Conservation (phyloP, 495 filamentous ascomycete genomes). For the Cryomyces antarcticus region DNA sequence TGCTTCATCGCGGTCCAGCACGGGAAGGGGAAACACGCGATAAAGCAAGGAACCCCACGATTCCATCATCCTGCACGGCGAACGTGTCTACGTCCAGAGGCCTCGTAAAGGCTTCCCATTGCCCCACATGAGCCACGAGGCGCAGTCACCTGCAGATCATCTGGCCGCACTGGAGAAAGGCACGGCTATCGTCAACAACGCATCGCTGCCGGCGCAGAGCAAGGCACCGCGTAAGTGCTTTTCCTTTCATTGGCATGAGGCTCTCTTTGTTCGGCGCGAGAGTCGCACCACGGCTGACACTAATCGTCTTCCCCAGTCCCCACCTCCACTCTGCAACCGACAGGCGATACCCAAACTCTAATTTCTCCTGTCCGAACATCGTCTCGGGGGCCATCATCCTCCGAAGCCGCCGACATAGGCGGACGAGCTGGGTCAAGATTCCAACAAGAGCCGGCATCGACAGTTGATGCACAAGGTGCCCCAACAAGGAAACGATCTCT, state of each 20-base stretch:
- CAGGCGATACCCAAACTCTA: not conserved
- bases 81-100: no score
- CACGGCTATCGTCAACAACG: constrained; percentile 8
- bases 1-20: no score
- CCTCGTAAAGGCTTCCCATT: constrained; percentile 3
- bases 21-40: no score
- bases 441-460: constrained; percentile 1
- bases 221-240: constrained; percentile 6
- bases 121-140: constrained; percentile 31
- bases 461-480: constrained; percentile 2
- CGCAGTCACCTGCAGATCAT: constrained; percentile 16
- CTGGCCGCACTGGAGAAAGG: constrained; percentile 2
- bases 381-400: not conserved
- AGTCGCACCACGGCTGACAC: not conserved
- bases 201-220: constrained; percentile 1
- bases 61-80: no score
- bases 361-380: not conserved
- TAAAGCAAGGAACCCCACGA: no score
- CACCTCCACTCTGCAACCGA: no score
- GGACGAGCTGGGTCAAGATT: constrained; percentile 2
- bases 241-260: not conserved
- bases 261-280: not conserved
- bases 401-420: constrained; percentile 3
- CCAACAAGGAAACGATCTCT: constrained; percentile 12
- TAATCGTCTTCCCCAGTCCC: not conserved